Base-by-base conservation (phyloP, 768 basidiomycete species). In the Boletus sensibilis region DNA sequence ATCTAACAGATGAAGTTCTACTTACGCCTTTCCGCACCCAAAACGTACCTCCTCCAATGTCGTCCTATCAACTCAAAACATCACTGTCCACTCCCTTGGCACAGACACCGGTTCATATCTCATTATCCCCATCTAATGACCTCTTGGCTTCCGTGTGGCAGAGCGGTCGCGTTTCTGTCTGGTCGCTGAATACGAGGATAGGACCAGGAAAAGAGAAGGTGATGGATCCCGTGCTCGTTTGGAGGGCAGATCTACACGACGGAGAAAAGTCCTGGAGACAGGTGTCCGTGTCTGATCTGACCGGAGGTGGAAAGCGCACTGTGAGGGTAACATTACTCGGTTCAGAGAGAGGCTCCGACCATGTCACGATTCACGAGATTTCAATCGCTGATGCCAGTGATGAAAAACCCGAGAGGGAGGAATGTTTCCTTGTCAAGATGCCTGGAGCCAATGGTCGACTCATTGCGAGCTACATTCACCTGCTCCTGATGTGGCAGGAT, bases 31-130 rank as follows among this genome's bases (percentile, higher is more conserved):
- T 98, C 80, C 83, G 94, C 39, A 82, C 84, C 1, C 92, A 96
- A 74, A 98, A 97, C 67, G 82, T 96, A 5, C 97, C 96, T n/a
- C 97, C 97, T n/a, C 97, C 97, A 0, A 95, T 97, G 93, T 90
- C 87, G 1, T 87, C 92, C 1, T 78, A 80, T 61, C 72, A 72
- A 39, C 73, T 84, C 49, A 44, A 73, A 68, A 20, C 72, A 51
- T 46, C 67, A 13, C 40, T 57, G 11, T 44, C 61, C 27, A 12
- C 53, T 53, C 20, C 56, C 35, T 58, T 59, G 35, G 48, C 58
- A 40, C 43, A 60, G 66, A n/a, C 70, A 61, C 92, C 94, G 0
- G 68, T 86, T 10, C 86, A 95, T 67, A 73, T 83, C 5, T 75
- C 85, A 4, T 86, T 94, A 55, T 84, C 88, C 0, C 55, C 78